Percentiles rank a stretch among this genome's conserved stretches.
These are phyloP conservation scores for Amaranthus cruentus DNA, from an alignment of 148 eudicot genomes.

Conservation along the genomic window DNA sequence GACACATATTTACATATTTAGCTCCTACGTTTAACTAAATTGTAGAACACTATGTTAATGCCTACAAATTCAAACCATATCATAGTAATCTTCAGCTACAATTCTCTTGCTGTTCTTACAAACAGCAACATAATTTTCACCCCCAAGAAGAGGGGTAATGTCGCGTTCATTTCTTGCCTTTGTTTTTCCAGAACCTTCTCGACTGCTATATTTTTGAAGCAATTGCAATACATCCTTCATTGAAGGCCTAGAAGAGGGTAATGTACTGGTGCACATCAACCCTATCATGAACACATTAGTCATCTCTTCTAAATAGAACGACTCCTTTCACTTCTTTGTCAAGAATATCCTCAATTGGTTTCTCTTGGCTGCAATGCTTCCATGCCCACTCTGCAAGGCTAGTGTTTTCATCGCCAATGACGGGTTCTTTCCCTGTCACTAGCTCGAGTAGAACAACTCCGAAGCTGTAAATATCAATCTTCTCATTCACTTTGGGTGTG, in stretches of 20 bases:
- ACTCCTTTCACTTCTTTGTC: slow-evolving; percentile 43
- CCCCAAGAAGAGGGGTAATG: slow-evolving; percentile 48
- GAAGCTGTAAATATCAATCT: slow-evolving; percentile 73
- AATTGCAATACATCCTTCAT: slow-evolving; percentile 70
- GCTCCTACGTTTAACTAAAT: slow-evolving; percentile 4
- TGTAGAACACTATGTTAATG: neutral
- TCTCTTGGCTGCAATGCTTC: slow-evolving; percentile 50
- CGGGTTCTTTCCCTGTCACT: slow-evolving; percentile 70
- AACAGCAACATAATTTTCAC: slow-evolving; percentile 34
- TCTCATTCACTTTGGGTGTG: slow-evolving; percentile 64
- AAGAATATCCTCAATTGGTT: slow-evolving; percentile 32
- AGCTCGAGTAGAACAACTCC: slow-evolving; percentile 82
- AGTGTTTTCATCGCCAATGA: slow-evolving; percentile 45
- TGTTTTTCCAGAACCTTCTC: slow-evolving; percentile 26
- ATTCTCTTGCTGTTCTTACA: slow-evolving; percentile 40
- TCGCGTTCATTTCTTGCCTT: slow-evolving; percentile 34
- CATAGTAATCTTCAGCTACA: slow-evolving; percentile 26
- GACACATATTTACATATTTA: neutral
- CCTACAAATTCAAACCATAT: slow-evolving; percentile 19
- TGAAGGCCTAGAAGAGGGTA: slow-evolving; percentile 60
- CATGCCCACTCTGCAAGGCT: slow-evolving; percentile 86
- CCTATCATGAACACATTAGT: slow-evolving; percentile 53
- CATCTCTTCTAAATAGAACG: slow-evolving; percentile 48
- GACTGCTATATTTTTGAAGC: slow-evolving; percentile 29
- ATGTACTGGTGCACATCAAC: slow-evolving; percentile 53